Evolutionary conservation across 1,139 yeast genomes (phyloP), one percentile per base, ranked within the genome.

Genomic region (Magnusiomyces tetraspermus): DNA sequence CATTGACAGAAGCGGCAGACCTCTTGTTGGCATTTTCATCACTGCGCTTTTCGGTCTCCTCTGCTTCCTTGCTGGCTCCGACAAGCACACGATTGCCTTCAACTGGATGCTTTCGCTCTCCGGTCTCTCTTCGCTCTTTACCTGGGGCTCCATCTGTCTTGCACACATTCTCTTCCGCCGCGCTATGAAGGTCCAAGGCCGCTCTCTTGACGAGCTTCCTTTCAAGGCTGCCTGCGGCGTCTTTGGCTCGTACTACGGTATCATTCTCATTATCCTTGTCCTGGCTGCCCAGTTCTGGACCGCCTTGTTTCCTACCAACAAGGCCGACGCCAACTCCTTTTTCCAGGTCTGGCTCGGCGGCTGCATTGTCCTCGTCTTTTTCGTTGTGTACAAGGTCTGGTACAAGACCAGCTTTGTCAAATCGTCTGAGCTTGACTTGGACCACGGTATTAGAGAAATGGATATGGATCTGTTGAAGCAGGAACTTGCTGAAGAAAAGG

Each of bases 231-330:
- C 78, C 62, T 75, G 81, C 51, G 96, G 96, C 57, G 65, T 76
- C 41, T 63, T 67, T 60, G 96, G 96, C 53, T 86, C 96, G 1
- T 69, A 69, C 61, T 78, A 77, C 62, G 96, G 95, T 51, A 68
- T 80, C 22, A 55, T 70, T 19, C 68, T 87, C 61, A 84, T 83
- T 65, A 60, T 77, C 36, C 73, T 84, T 58, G 85, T 88, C 52
- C 73, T 87, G 56, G 70, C 83, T 57, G 87, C 89, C 43, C 95
- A 88, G 73, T 83, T 85, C 71, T 84, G 92, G 90, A 76, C 82
- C 53, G 88, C 90, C 3, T 67, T 85, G 49, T 81, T 73, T 70
- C 95, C 95, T 55, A 65, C 83, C 54, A 85, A 82, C 19, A 31
- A 51, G 15, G 64, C 71, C 23, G 60, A 52, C 63, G 76, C 72